Evolutionary conservation across 1,139 yeast species (phyloP), one percentile per base, ranked within the genome.

Genomic region (Maudiozyma humilis): DNA sequence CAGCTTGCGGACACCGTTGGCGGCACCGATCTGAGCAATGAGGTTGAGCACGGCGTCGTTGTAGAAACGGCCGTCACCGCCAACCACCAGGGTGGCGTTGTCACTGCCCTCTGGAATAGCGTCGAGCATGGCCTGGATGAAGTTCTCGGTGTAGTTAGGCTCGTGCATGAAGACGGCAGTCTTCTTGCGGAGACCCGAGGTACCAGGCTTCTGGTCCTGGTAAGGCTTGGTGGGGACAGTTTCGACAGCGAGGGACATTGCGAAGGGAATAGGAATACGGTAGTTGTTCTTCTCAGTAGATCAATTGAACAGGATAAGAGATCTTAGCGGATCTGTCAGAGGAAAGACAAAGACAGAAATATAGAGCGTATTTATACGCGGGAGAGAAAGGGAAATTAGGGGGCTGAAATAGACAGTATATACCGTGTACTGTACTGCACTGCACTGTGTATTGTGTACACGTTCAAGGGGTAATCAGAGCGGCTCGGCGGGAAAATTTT

Each of bases 1-100:
- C 58, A 91, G 69, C 65, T 87, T 87, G 55, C 71, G 70, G 42
- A 89, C 96, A 32, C 95, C 95, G 63, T 93, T 91, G 42, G 93
- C 99, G 37, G 95, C 93, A 48, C 86, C 82, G 46, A 91, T 87
- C 52, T 78, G 69, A 38, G 85, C 82, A 56, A 91, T 91, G 59
- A 82, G 68, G 62, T 88, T 87, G 58, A 91, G 78, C 32, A 88
- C 91, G 35, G 72, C 73, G 56, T 79, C 85, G 62, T 91, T 89
- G 70, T 86, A 91, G 71, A 72, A 91, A 56, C 98, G 80, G 44
- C 98, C 98, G 63, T 91, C 99, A 48, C 98, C 98, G 47, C 98
- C 99, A 54, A 91, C 80, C 3, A 89, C 96, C 50, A 93, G 72
- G 5, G 85, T 78, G 3, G 96, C 73, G 49, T 70, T 84, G 45